These are phyloP conservation scores for Euphrasia confusa DNA, from an alignment of 257 asterid genomes.

Conservation along the genomic window DNA sequence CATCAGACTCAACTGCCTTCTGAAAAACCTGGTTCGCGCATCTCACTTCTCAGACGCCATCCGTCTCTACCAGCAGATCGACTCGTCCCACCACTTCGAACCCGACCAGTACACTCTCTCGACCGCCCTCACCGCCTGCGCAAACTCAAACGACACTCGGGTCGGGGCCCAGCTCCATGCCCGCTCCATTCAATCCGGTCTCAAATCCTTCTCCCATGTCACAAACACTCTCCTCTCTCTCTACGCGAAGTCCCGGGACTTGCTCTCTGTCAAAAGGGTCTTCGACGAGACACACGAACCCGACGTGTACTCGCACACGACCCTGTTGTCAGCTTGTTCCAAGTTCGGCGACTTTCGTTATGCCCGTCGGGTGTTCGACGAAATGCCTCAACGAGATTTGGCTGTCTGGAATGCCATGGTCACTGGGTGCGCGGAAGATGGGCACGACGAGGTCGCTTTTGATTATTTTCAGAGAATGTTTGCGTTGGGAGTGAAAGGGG, in stretches of 20 bases:
- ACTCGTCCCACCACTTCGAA: slow-evolving; percentile 44
- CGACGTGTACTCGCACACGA: slow-evolving; percentile 73
- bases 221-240: slow-evolving; percentile 60
- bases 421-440: slow-evolving; percentile 65
- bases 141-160: slow-evolving; percentile 32
- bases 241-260: slow-evolving; percentile 55
- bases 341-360: slow-evolving; percentile 63
- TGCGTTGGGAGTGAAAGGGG: slow-evolving; percentile 44
- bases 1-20: slow-evolving; percentile 50
- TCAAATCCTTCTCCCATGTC: slow-evolving; percentile 47
- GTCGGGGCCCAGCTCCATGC: slow-evolving; percentile 66
- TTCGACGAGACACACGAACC: slow-evolving; percentile 52
- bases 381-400: slow-evolving; percentile 49
- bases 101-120: slow-evolving; percentile 84
- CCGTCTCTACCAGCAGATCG: slow-evolving; percentile 45
- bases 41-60: slow-evolving; percentile 42
- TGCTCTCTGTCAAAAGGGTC: slow-evolving; percentile 46
- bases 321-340: slow-evolving; percentile 55
- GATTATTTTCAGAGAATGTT: slow-evolving; percentile 54
- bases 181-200: slow-evolving; percentile 48
- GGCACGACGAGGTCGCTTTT: slow-evolving; percentile 43
- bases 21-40: slow-evolving; percentile 41
- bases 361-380: slow-evolving; percentile 54
- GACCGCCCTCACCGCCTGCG: slow-evolving; percentile 60
- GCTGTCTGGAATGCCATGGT: slow-evolving; percentile 85